Evolutionary conservation across 305 asterid species (phyloP).

Genomic region (Fraxinus latifolia): DNA sequence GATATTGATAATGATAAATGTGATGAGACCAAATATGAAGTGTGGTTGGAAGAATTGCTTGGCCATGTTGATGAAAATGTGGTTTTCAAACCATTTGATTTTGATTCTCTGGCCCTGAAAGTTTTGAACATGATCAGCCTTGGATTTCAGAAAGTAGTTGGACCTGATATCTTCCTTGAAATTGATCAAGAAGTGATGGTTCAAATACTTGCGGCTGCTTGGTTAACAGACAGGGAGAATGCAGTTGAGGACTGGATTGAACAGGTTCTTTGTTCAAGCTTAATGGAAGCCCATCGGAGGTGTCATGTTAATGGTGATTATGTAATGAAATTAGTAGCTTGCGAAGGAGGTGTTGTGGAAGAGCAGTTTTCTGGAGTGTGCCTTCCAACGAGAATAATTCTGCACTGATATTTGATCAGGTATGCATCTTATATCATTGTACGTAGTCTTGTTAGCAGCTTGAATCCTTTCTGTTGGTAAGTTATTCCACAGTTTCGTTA

Average conservation of each 20-base stretch:
- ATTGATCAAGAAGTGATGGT: conserved; percentile 56
- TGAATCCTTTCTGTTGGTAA: neutral
- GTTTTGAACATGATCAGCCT: conserved; percentile 48
- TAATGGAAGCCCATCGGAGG: conserved; percentile 44
- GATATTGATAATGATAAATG: conserved; percentile 20
- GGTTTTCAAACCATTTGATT: conserved; percentile 62
- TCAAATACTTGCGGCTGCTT: conserved; percentile 84
- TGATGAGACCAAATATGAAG: conserved; percentile 39
- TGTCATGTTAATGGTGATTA: conserved; percentile 27
- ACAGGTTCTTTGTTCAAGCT: conserved; percentile 47
- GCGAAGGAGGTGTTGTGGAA: conserved; percentile 46
- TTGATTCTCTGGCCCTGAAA: conserved; percentile 47
- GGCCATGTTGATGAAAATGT: conserved; percentile 57
- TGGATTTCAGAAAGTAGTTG: conserved; percentile 39
- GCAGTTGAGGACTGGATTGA: conserved; percentile 67
- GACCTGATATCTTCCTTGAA: conserved; percentile 41
- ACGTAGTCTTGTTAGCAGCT: conserved; percentile 11
- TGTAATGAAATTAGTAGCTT: conserved; percentile 51
- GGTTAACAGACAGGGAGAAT: conserved; percentile 45
- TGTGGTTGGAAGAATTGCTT: conserved; percentile 60
- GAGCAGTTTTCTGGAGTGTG: conserved; percentile 50
- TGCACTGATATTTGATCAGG: conserved; percentile 38
- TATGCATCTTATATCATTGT: conserved; percentile 25
- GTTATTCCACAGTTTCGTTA: neutral
- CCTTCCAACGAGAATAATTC: conserved; percentile 60